Conservation (phyloP, 179 eudicot genomes). For the Sideroxylon spinosum region DNA sequence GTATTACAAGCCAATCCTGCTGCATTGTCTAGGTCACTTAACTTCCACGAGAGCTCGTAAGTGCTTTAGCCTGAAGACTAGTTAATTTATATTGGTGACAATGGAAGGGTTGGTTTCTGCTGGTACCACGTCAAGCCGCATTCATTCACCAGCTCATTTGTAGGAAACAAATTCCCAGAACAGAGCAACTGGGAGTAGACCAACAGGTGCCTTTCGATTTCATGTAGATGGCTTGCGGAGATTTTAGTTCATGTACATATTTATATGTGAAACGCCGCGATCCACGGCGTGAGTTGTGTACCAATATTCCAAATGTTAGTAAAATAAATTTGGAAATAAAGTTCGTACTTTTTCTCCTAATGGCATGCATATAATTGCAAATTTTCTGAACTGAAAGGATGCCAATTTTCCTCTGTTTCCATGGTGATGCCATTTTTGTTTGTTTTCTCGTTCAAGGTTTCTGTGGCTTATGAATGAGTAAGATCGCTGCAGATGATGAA, state of each 20-base stretch:
- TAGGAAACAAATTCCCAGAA: background rate
- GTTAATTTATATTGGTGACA: background rate
- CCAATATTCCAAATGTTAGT: conserved; percentile 16
- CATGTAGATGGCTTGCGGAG: conserved; percentile 16
- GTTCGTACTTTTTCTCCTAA: background rate
- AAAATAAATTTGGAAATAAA: conserved; percentile 22
- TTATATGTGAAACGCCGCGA: conserved; percentile 14
- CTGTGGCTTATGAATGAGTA: no score
- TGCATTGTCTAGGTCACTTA: conserved; percentile 57
- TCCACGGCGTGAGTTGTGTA: conserved; percentile 20
- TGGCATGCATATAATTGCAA: no score
- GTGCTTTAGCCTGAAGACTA: conserved; percentile 1
- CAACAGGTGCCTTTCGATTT: background rate
- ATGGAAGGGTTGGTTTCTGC: background rate
- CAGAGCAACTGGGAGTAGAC: background rate
- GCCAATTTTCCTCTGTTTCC: no score
- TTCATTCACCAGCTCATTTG: background rate
- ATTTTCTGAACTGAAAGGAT: background rate
- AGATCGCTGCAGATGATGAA: no score
- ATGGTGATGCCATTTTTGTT: no score
- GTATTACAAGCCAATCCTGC: conserved; percentile 74
- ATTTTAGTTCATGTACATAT: conserved; percentile 28
- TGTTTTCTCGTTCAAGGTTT: no score
- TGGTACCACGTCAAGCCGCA: background rate
- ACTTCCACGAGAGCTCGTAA: conserved; percentile 58